Evolutionary conservation across 2,329 filamentous ascomycete species (phyloP).

Genomic region (Metarhizium brunneum): DNA sequence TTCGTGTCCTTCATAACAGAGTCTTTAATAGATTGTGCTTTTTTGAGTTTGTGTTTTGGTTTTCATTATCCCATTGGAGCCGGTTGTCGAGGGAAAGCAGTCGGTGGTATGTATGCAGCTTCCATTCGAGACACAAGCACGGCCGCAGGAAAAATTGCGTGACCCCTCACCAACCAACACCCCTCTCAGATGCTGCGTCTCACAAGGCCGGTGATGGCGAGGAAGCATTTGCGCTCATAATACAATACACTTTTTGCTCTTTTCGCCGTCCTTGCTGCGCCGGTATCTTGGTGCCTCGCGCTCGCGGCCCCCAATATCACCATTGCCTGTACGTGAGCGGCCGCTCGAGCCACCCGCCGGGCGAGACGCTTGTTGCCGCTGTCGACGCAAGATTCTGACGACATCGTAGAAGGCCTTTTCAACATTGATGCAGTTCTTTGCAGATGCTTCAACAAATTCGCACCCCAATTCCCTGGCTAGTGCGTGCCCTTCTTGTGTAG

Average conservation of each 20-base stretch:
- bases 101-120: not conserved
- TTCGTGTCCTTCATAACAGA: not conserved
- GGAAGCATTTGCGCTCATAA: slow-evolving; percentile 23
- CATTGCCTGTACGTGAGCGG: slow-evolving; percentile 29
- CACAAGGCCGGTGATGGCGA: not conserved
- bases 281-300: slow-evolving; percentile 20
- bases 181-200: not conserved
- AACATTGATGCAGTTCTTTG: slow-evolving; percentile 97
- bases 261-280: slow-evolving; percentile 26
- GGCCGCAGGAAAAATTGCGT: not conserved
- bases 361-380: slow-evolving; percentile 52
- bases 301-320: slow-evolving; percentile 23
- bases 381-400: slow-evolving; percentile 77
- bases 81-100: not conserved
- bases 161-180: slow-evolving; percentile 2
- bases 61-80: not conserved
- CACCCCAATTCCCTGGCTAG: slow-evolving; percentile 87
- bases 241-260: slow-evolving; percentile 28
- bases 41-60: not conserved
- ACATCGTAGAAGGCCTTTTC: slow-evolving; percentile 99
- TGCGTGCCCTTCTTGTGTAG: slow-evolving; percentile 89
- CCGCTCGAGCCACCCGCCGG: slow-evolving; percentile 24
- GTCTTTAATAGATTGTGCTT: not conserved
- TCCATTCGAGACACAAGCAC: not conserved
- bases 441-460: slow-evolving; percentile 93